phyloP scores from a whole-genome alignment of 2,329 filamentous ascomycete species.

The Zelopaecilomyces penicillatus region DNA sequence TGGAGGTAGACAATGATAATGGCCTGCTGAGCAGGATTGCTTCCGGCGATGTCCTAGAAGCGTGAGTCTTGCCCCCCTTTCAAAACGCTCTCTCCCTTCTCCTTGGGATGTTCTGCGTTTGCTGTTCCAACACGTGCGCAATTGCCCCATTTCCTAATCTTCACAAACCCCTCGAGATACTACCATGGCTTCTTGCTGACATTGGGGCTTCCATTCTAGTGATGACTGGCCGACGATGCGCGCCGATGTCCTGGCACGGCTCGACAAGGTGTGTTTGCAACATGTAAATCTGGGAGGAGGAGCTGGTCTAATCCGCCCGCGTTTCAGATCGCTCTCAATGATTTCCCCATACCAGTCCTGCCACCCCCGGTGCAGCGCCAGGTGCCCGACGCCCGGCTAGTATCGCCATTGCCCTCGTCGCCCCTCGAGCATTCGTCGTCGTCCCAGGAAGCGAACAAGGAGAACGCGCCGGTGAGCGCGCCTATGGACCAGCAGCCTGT shows the following conservation, averaged over 20 bases:
- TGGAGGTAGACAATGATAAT: conserved; percentile 50
- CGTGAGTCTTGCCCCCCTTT: conserved; percentile 33
- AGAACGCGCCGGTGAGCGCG: conserved; percentile 47
- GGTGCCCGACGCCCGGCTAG: conserved; percentile 32
- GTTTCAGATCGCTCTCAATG: conserved; percentile 60
- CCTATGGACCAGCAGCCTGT: conserved; percentile 17
- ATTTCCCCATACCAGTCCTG: conserved; percentile 63
- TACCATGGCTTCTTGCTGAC: conserved; percentile 19
- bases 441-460: conserved; percentile 57
- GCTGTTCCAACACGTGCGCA: too few relatives aligned
- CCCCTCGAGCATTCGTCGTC: conserved; percentile 29
- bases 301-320: neutral
- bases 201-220: conserved; percentile 33
- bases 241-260: conserved; percentile 54
- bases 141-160: too few relatives aligned
- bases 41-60: conserved; percentile 44
- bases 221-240: conserved; percentile 62
- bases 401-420: conserved; percentile 39
- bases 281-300: neutral
- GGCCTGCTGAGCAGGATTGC: conserved; percentile 41
- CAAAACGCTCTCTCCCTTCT: too few relatives aligned
- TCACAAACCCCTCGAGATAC: neutral
- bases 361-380: conserved; percentile 34
- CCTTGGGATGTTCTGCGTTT: too few relatives aligned
- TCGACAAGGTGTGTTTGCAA: conserved; percentile 47